Evolutionary conservation across 1,139 yeast species (phyloP), one percentile per base, ranked within the genome.

Genomic region (Yarrowia galli): DNA sequence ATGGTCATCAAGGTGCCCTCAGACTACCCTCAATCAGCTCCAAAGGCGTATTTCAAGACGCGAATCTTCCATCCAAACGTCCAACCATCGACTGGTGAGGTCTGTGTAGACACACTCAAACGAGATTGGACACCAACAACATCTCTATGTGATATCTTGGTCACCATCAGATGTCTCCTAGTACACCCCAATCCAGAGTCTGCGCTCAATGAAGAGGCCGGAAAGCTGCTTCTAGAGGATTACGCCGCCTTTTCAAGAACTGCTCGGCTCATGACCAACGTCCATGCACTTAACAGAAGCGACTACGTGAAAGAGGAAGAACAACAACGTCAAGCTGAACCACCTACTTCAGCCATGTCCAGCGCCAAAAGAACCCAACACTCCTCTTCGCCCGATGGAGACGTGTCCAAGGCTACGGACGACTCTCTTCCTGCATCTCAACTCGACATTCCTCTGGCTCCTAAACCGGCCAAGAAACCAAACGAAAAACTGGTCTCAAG

Each of bases 51-150:
- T 69, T 89, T 89, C 73, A 71, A 75, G 18, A 74, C 80, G 25
- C 84, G 84, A 20, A 87, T 89, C 70, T 86, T 88, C 54, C 96
- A 90, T 74, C 91, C 92, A n/a, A 90, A 90, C 74, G 85, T 90
- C 35, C 84, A 87, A 71, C 82, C 86, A 64, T 72, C 76, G n/a
- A 86, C 88, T 0, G 96, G 96, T 0, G 92, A 88, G 71, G 89
- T 90, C 4, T 91, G 97, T 76, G 81, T 91, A n/a, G 96, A 91
- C 75, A 88, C 92, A 15, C 78, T 89, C 70, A 86, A 86, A 73
- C 77, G 77, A 54, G 84, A 83, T 69, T 91, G 97, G 97, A 84
- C 90, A 9, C 1, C 95, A 0, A 91, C 72, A 10, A 72, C 75
- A 18, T 76, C 76, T 68, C 69, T 77, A 58, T 68, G 66, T 22